Percentiles rank a stretch among this genome's conserved stretches.
These are phyloP conservation scores for Pulveroboletus sp. DNA, from an alignment of 768 basidiomycete species.

Conservation along the genomic window DNA sequence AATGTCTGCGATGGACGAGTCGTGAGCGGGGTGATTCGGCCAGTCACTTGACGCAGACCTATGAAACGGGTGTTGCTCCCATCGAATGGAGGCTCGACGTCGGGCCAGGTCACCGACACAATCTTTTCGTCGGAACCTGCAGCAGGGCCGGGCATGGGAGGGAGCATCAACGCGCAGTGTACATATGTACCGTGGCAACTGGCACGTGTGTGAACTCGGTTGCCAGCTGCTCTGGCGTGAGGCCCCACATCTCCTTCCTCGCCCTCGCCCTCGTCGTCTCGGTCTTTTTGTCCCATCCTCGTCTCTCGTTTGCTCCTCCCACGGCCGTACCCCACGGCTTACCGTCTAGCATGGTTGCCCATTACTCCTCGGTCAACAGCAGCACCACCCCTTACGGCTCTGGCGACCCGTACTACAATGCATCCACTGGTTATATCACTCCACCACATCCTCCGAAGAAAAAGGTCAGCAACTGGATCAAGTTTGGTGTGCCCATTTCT, in stretches of 20 bases:
- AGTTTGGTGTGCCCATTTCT: constrained; percentile 64
- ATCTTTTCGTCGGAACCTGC: not conserved
- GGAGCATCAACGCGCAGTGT: too few species aligned
- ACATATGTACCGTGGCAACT: too few species aligned
- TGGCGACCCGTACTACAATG: constrained; percentile 64
- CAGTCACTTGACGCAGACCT: constrained; percentile 20
- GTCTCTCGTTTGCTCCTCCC: constrained; percentile 21
- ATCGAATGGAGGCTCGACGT: not conserved
- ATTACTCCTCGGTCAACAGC: constrained; percentile 34
- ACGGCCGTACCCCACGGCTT: constrained; percentile 14
- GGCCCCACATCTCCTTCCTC: not conserved
- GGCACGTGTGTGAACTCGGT: constrained; percentile 18
- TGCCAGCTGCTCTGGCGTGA: not conserved
- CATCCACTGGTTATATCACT: constrained; percentile 66
- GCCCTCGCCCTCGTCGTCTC: constrained; percentile 1
- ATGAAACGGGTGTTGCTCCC: constrained; percentile 29
- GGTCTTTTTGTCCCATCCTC: constrained; percentile 10
- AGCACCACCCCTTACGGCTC: constrained; percentile 46
- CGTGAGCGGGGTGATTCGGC: not conserved
- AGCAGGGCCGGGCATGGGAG: too few species aligned
- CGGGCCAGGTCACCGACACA: constrained; percentile 2
- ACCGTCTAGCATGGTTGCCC: constrained; percentile 35
- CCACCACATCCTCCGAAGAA: constrained; percentile 46
- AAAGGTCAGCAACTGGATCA: constrained; percentile 65
- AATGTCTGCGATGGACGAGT: constrained; percentile 30